Evolutionary conservation across 2,329 filamentous ascomycete genomes (phyloP).

Genomic region (Venturia carpophila): DNA sequence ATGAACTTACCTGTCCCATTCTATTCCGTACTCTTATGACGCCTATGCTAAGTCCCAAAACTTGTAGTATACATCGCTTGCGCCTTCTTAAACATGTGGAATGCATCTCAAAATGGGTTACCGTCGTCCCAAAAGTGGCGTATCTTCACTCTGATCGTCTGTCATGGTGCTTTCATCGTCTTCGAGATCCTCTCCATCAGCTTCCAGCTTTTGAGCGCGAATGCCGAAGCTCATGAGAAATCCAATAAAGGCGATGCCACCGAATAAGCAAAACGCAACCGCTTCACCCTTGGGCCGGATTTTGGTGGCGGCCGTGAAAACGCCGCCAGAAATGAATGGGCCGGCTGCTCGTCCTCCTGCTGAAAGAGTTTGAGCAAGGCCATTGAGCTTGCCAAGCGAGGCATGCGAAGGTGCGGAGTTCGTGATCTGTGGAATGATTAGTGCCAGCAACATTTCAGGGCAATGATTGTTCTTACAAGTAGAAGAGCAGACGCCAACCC

Average conservation of each 20-base stretch:
- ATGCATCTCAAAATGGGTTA: neutral
- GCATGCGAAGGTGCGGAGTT: slow-evolving; percentile 84
- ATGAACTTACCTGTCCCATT: neutral
- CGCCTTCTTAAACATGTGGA: neutral
- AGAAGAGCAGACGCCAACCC: slow-evolving; percentile 84
- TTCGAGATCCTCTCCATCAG: slow-evolving; percentile 42
- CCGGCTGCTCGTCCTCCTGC: slow-evolving; percentile 83
- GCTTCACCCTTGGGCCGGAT: slow-evolving; percentile 75
- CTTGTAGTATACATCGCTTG: neutral
- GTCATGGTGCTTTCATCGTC: slow-evolving; percentile 11
- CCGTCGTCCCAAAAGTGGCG: neutral
- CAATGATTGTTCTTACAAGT: slow-evolving; percentile 50
- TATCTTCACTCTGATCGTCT: slow-evolving; percentile 5
- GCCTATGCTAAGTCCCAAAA: slow-evolving; percentile 1
- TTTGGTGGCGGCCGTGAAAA: slow-evolving; percentile 72
- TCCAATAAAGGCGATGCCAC: slow-evolving; percentile 69
- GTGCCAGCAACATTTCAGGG: neutral
- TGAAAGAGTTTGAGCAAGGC: slow-evolving; percentile 86
- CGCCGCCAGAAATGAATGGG: slow-evolving; percentile 75
- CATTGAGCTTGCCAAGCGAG: slow-evolving; percentile 83
- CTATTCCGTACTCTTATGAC: neutral
- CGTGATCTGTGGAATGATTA: slow-evolving; percentile 57
- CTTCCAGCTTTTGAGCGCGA: slow-evolving; percentile 52
- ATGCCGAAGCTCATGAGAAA: slow-evolving; percentile 77
- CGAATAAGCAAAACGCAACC: slow-evolving; percentile 81